Conservation (phyloP, 306 rosid genomes). For the Vigna hirtella region DNA sequence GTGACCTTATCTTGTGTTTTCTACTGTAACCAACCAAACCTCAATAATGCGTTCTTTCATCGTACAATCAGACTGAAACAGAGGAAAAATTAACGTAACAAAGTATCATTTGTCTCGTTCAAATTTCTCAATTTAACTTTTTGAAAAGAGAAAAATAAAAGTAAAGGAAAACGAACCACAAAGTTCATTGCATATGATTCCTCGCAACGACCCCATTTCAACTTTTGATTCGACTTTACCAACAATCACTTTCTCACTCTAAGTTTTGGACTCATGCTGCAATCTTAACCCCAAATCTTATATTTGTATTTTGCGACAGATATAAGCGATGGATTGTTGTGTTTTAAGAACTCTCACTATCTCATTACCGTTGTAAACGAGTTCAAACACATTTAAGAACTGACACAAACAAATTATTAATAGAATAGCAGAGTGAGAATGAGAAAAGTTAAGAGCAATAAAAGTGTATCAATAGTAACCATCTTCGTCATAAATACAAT, state of each 20-base stretch:
- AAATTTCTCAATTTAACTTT: neutral
- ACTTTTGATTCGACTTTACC: neutral
- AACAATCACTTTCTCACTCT: neutral
- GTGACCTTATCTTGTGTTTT: slow-evolving; percentile 19
- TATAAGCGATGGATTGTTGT: too few relatives aligned
- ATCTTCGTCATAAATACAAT: slow-evolving; percentile 10
- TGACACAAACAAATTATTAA: neutral
- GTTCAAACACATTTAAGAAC: too few relatives aligned
- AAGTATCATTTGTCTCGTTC: neutral
- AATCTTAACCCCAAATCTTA: neutral
- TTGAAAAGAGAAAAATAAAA: neutral
- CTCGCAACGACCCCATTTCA: neutral
- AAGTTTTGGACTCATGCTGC: neutral
- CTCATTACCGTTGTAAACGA: too few relatives aligned
- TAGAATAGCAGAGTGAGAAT: neutral
- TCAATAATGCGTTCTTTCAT: slow-evolving; percentile 8
- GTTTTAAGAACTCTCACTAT: too few relatives aligned
- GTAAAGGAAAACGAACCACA: neutral
- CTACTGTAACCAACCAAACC: slow-evolving; percentile 13
- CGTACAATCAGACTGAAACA: slow-evolving; percentile 3
- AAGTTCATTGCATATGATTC: slow-evolving; percentile 24
- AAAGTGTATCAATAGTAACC: slow-evolving; percentile 15
- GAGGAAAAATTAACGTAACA: neutral
- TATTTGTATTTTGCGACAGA: too few relatives aligned
- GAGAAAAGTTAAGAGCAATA: neutral